These are phyloP conservation scores for Linnemannia zychae DNA, from an alignment of 192 early-diverging fungal genomes.

Conservation along the genomic window DNA sequence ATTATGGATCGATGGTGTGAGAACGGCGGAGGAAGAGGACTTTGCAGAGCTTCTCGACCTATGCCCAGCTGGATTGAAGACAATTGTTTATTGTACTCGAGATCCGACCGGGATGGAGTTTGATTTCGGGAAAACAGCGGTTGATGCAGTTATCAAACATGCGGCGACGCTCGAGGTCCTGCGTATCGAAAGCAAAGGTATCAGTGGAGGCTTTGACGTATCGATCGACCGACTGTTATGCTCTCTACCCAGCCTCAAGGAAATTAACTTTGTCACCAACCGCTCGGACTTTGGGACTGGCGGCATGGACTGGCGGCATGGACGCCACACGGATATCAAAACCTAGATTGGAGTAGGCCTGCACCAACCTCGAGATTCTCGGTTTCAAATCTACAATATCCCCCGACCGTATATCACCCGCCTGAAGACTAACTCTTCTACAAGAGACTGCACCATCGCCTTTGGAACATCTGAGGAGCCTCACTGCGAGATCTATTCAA, in stretches of 20 bases:
- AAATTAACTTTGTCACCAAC: background rate
- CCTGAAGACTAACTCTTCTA: background rate
- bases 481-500: background rate
- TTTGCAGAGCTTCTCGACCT: background rate
- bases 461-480: background rate
- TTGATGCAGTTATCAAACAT: background rate
- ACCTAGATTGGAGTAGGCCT: background rate
- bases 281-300: background rate
- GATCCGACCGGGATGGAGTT: background rate
- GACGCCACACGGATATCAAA: background rate
- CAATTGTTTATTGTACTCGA: background rate
- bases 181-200: background rate
- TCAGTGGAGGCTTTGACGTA: too few species aligned
- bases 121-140: background rate
- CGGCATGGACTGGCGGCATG: too few species aligned
- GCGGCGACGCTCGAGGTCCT: background rate
- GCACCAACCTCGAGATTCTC: background rate
- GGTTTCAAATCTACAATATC: background rate
- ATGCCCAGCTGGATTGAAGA: background rate
- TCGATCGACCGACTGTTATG: background rate
- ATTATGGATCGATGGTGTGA: background rate
- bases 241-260: background rate
- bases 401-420: background rate
- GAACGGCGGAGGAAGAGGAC: background rate
- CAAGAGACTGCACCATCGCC: background rate